Percentiles rank a stretch among this genome's conserved stretches.
These are phyloP conservation scores for Dactylellina leptospora DNA, from an alignment of 2,329 filamentous ascomycete species.

Conservation along the genomic window DNA sequence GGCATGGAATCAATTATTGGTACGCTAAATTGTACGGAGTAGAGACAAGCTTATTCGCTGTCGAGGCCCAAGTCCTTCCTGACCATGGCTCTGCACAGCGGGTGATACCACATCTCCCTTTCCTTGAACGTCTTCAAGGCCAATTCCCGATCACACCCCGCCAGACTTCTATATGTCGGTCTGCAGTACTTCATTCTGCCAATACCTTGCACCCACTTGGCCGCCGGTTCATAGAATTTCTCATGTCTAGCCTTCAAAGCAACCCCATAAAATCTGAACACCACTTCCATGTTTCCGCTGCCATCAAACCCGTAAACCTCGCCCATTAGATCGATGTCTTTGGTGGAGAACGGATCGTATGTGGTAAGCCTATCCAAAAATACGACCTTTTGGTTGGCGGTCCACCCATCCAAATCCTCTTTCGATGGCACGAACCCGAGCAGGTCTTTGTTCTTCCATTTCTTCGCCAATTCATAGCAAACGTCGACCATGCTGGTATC, in stretches of 20 bases:
- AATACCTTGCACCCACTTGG: constrained; percentile 78
- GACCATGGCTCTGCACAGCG: constrained; percentile 85
- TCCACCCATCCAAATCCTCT: constrained; percentile 77
- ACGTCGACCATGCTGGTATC: constrained; percentile 86
- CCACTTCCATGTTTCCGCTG: constrained; percentile 87
- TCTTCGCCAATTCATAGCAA: constrained; percentile 81
- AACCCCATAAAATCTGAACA: constrained; percentile 79
- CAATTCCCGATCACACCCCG: constrained; percentile 75
- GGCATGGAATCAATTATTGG: too few relatives aligned
- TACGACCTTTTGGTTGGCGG: constrained; percentile 87
- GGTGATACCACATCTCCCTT: constrained; percentile 93
- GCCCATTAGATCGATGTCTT: constrained; percentile 76
- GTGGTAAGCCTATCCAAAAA: constrained; percentile 83
- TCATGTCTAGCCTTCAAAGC: constrained; percentile 78
- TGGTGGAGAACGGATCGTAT: constrained; percentile 70
- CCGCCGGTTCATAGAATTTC: constrained; percentile 74
- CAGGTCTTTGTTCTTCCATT: constrained; percentile 72
- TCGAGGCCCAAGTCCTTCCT: constrained; percentile 77
- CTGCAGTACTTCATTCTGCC: constrained; percentile 98
- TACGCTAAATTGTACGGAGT: too few relatives aligned
- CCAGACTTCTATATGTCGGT: constrained; percentile 79
- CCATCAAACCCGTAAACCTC: constrained; percentile 75
- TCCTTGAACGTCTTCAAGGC: constrained; percentile 84
- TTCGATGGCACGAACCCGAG: constrained; percentile 68
- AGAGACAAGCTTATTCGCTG: too few relatives aligned